These are phyloP conservation scores for Ophiosphaerella herpotricha DNA, from an alignment of 2,329 filamentous ascomycete genomes.

Conservation along the genomic window DNA sequence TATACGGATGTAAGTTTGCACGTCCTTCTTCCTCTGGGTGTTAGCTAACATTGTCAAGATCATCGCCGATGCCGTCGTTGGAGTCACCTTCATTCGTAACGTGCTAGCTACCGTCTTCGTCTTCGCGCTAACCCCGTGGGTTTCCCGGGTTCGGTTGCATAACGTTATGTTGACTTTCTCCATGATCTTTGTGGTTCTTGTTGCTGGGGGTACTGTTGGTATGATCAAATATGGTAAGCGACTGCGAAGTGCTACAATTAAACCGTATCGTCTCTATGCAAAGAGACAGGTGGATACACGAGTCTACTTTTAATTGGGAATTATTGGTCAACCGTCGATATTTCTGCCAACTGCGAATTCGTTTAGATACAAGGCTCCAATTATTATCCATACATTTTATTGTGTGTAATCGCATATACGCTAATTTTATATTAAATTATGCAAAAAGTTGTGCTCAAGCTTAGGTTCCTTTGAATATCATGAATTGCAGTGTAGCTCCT, in stretches of 20 bases:
- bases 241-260: conserved; percentile 2
- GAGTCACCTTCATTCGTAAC: conserved; percentile 53
- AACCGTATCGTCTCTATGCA: conserved; percentile 2
- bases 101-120: conserved; percentile 51
- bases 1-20: conserved; percentile 20
- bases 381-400: no score
- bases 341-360: no score
- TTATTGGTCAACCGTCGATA: neutral
- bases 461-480: no score
- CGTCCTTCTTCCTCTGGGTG: neutral
- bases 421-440: no score
- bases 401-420: no score
- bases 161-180: conserved; percentile 17
- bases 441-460: no score
- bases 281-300: conserved; percentile 6
- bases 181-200: conserved; percentile 3
- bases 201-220: conserved; percentile 6
- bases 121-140: conserved; percentile 54
- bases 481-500: no score
- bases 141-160: conserved; percentile 15
- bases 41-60: conserved; percentile 29
- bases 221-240: conserved; percentile 11
- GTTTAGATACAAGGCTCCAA: no score
- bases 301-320: neutral
- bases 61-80: conserved; percentile 53